A percentile compares a stretch with the other conserved stretches of the same genome.
These are phyloP conservation scores for Aspergillus kassunensis DNA, from an alignment of 495 filamentous ascomycete species.

Conservation along the genomic window DNA sequence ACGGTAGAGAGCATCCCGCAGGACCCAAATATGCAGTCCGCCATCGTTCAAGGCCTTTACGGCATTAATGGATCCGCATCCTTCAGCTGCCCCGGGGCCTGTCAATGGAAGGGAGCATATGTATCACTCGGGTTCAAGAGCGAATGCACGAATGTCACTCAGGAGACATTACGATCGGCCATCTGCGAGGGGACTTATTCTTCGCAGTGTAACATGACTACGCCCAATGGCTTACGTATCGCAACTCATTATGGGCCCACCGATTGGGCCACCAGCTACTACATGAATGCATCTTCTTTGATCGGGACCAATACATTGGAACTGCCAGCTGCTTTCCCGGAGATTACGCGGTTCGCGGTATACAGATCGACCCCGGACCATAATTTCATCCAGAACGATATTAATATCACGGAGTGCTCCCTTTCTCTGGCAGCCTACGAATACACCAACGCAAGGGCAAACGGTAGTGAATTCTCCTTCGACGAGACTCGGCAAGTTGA, in stretches of 20 bases:
- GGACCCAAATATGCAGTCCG: conserved; percentile 1
- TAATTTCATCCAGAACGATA: not conserved
- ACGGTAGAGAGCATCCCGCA: conserved; percentile 11
- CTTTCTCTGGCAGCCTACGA: not conserved
- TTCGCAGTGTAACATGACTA: not conserved
- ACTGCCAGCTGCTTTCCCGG: not conserved
- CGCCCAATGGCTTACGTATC: not conserved
- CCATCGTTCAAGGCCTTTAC: not conserved
- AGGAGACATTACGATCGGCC: not conserved
- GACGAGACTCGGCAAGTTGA: not conserved
- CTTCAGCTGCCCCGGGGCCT: not conserved
- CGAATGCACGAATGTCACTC: not conserved
- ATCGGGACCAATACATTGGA: not conserved
- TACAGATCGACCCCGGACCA: not conserved
- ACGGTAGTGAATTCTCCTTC: not conserved
- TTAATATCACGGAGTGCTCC: not conserved
- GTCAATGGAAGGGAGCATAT: not conserved
- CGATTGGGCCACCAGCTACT: not conserved
- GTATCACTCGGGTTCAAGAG: not conserved
- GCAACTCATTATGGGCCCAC: not conserved
- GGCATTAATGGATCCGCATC: not conserved
- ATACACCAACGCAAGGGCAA: not conserved
- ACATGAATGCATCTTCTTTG: not conserved
- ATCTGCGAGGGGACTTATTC: not conserved
- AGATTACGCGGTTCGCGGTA: not conserved